Percentiles rank a stretch among this genome's conserved stretches.
phyloP scores from a whole-genome alignment of 331 rosid species.

The Ulmus americana region DNA sequence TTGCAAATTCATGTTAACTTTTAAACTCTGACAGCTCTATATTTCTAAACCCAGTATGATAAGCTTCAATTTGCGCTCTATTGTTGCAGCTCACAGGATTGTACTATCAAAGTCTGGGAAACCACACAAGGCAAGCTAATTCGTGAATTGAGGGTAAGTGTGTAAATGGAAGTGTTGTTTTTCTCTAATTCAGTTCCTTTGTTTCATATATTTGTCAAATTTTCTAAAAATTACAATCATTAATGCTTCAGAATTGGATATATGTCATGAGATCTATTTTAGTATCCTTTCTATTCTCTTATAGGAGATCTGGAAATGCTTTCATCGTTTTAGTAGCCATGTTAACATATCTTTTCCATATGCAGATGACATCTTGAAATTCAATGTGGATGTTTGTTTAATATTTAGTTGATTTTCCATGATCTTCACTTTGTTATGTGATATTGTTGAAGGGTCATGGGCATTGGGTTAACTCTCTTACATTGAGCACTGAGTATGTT shows the following conservation, averaged over 20 bases:
- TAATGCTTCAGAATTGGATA: too few species aligned
- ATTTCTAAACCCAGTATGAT: not conserved
- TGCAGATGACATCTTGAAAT: too few species aligned
- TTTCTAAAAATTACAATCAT: too few species aligned
- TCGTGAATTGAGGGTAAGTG: slow-evolving; percentile 68
- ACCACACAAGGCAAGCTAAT: slow-evolving; percentile 85
- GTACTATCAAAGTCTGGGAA: slow-evolving; percentile 94
- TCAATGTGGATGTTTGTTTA: not conserved
- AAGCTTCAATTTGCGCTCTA: not conserved
- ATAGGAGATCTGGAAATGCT: too few species aligned
- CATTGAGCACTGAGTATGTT: slow-evolving; percentile 88
- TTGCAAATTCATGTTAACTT: not conserved
- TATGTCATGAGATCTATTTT: too few species aligned
- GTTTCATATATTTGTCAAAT: not conserved
- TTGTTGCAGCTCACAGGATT: slow-evolving; percentile 71
- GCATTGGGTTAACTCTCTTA: slow-evolving; percentile 95
- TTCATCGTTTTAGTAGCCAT: too few species aligned
- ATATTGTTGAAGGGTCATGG: slow-evolving; percentile 76
- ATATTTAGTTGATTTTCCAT: slow-evolving; percentile 5
- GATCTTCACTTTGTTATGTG: slow-evolving; percentile 19
- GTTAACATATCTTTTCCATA: too few species aligned
- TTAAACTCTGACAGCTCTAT: not conserved
- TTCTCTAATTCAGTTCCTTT: not conserved
- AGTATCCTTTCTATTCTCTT: too few species aligned
- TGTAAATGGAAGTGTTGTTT: not conserved